Base-by-base conservation (phyloP, 345 rosid genomes). In the Heritiera littoralis region DNA sequence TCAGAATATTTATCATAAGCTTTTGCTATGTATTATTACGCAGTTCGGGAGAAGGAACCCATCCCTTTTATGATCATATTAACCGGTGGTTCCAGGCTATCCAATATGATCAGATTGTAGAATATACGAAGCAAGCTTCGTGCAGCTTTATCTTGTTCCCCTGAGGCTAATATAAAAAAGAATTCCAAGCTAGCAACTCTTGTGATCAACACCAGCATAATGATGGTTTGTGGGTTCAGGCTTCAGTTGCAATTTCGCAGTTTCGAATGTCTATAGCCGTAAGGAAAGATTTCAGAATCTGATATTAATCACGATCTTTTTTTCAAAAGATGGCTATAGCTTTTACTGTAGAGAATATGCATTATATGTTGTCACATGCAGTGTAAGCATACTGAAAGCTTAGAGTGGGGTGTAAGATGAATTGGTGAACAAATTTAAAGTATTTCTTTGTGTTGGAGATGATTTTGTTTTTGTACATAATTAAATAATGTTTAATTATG, bases 391-490 rank as follows among this genome's bases (percentile, higher is more conserved):
- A 52, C 61, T 17, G 76, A 35, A 32, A 52, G 15, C 48, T 35
- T 54, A 35, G 63, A 54, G 48, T 72, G 76, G 76, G 61, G 63
- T 72, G 76, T 72, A 52, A 72, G 60, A 72, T 9, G 76, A 72
- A 54, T 52, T 35, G 48, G 28, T 72, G 23, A 4, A 54, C 4
- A 54, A 54, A 32, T 72, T 72, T 72, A 6, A 52, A 17, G 32
- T 35, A 52, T 73, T 40, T 66, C 49, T 73, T 73, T 17, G 17
- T 72, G 48, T 72, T 18, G 48, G 30, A 54, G 76, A 18, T 72
- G 61, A 18, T 54, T 72, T 72, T 35, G 63, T 17, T 35, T 15
- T 54, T 18, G 46, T 72, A 54, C 64, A 35, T 52, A 51, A 72
- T 66, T 40, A 3, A 66, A 35, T 54, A 9, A 54, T 18, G 41